Evolutionary conservation across 768 basidiomycete species (phyloP).

Genomic region (Auricularia heimuer): DNA sequence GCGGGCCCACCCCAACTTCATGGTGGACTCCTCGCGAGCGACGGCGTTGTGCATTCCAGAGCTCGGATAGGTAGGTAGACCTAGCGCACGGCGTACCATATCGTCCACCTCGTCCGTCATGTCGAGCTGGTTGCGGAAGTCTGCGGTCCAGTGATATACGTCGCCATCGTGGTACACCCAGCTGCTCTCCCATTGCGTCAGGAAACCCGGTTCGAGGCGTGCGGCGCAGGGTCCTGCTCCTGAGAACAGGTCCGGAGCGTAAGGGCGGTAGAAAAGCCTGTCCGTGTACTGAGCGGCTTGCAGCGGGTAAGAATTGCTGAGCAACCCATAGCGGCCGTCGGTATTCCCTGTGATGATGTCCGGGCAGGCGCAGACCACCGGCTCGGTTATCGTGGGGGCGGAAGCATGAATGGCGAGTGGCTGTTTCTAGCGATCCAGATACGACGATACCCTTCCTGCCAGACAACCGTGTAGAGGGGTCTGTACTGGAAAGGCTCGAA

Average conservation of each 20-base stretch:
- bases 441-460: background rate
- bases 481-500: background rate
- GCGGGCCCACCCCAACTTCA: too few species aligned
- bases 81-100: too few species aligned
- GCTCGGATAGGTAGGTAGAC: too few species aligned
- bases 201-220: background rate
- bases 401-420: background rate
- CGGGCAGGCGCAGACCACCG: background rate
- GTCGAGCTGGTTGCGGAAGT: background rate
- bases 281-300: too few species aligned
- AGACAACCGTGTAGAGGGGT: background rate
- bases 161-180: slow-evolving; percentile 2
- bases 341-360: slow-evolving; percentile 12
- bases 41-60: too few species aligned
- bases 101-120: background rate
- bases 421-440: background rate
- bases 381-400: background rate
- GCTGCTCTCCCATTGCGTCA: background rate
- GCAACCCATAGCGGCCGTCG: too few species aligned
- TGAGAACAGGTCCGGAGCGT: background rate
- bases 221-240: background rate
- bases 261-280: background rate
- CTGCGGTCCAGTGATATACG: background rate
- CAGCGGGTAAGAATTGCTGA: too few species aligned
- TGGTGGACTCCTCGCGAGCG: too few species aligned